Base-by-base conservation (phyloP, 1,284 basidiomycete genomes). In the Afroboletus lepidellus region DNA sequence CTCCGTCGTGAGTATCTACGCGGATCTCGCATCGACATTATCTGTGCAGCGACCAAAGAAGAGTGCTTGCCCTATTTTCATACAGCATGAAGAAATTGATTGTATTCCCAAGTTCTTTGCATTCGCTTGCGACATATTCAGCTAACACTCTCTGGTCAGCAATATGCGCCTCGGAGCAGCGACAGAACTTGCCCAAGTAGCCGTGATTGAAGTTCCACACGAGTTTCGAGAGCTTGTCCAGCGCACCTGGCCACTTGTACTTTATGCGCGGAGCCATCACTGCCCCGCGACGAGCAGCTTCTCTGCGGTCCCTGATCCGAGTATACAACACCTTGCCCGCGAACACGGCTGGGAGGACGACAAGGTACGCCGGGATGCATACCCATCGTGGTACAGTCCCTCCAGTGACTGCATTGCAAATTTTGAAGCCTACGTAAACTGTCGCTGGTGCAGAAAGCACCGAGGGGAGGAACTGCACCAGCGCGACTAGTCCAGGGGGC, bases 1-100 rank as follows among this genome's bases (percentile, higher is more conserved):
- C 42, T 77, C 75, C 3, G 55, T 58, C 0, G 77, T 78, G 34
- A 57, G 25, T 37, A 70, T 51, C 65, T 70, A 25, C 41, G 38
- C 8, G 16, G 23, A n/a, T n/a, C n/a, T n/a, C n/a, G n/a, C n/a
- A n/a, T 23, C 23, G 18, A 8, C n/a, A n/a, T 7, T 16, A 24
- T 23, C n/a, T n/a, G 11, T 3, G 11, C 8, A 18, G 39, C 9
- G 24, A 43, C 3, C 1, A 25, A 27, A 8, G n/a, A n/a, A 34
- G 4, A 36, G n/a, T 3, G 51, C 65, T 50, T 46, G 64, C 73
- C 57, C 66, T 61, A 41, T 64, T 65, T 52, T 73, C 65, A 44
- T 67, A 73, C 29, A 75, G 49, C 23, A 70, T 8, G 36, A 57
- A 61, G 20, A 66, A 36, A 50, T 70, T 61, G 27, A 72, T 42